phyloP scores from a whole-genome alignment of 164 flowering plant species.

The Dillenia turbinata region DNA sequence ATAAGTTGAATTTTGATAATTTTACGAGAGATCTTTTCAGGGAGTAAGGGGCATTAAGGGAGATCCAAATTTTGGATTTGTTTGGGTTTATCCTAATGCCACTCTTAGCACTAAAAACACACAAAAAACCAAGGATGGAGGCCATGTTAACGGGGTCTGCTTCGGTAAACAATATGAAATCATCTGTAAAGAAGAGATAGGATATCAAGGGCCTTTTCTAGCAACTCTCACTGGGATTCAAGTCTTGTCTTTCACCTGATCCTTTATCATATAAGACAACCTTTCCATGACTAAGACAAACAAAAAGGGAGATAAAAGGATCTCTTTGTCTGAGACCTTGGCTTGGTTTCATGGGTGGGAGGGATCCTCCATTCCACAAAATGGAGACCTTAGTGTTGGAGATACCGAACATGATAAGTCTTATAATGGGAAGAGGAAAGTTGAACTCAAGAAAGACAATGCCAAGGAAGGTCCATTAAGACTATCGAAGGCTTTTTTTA shows the following conservation, averaged over 20 bases:
- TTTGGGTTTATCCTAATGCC: not conserved
- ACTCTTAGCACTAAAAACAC: not conserved
- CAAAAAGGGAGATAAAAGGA: not conserved
- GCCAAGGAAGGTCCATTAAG: too few species aligned
- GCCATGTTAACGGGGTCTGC: not conserved
- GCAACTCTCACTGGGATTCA: too few species aligned
- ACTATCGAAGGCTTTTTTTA: not conserved
- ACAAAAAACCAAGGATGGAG: not conserved
- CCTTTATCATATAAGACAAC: too few species aligned
- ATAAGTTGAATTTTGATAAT: too few species aligned
- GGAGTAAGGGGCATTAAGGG: not conserved
- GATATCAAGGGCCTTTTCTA: not conserved
- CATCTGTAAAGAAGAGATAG: not conserved
- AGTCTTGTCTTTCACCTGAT: too few species aligned
- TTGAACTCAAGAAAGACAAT: too few species aligned
- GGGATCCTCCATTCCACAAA: not conserved
- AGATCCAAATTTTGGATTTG: not conserved
- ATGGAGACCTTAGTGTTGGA: too few species aligned
- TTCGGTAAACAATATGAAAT: not conserved
- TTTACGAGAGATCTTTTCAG: not conserved
- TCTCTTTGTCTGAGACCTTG: not conserved
- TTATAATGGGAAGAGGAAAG: too few species aligned
- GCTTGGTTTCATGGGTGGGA: not conserved
- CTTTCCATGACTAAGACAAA: too few species aligned
- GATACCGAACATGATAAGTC: too few species aligned